Base-by-base conservation (phyloP, 2,329 filamentous ascomycete species). In the Curvularia verruculosa region DNA sequence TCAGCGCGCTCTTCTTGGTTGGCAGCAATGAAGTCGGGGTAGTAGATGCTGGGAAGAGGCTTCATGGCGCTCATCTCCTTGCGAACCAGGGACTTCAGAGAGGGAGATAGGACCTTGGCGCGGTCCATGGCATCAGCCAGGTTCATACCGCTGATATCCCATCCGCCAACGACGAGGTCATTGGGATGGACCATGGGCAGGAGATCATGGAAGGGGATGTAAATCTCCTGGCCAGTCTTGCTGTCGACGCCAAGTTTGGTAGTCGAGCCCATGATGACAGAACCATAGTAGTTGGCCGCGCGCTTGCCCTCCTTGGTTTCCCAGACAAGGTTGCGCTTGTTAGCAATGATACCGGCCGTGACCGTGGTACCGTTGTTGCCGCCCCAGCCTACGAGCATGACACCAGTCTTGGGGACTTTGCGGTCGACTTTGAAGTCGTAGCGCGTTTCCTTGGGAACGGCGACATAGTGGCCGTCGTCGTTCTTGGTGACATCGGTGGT, bases 351-450 rank as follows among this genome's bases (percentile, higher is more conserved):
- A 77, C 94, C 95, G 61, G 95, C 95, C 58, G 95, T 98, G 61
- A 99, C 92, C 56, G 95, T 99, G 66, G 92, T 92, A 66, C 95
- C 95, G 77, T 99, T 99, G 87, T 99, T 99, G 74, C 95, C 95
- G 79, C 95, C 95, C 87, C 90, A 94, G 64, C 95, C 95, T 67
- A 99, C 94, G 66, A 99, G 85, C 95, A 99, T 98, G 82, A 97
- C 86, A 75, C 95, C 95, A 67, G 92, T 86, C 84, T 94, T 96
- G 79, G 92, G 92, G 58, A 98, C 86, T 79, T 90, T 91, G 78
- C 94, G 92, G 77, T 96, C 90, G 73, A 95, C 91, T 85, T 96
- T 96, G 89, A 99, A 98, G 83, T 97, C 89, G 79, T 98, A 99
- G 68, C 89, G 81, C 62, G 90, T 95, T 81, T 96, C 90, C 79